These are phyloP conservation scores for Lasiodiplodia hormozganensis DNA, from an alignment of 2,329 filamentous ascomycete species.

Conservation along the genomic window DNA sequence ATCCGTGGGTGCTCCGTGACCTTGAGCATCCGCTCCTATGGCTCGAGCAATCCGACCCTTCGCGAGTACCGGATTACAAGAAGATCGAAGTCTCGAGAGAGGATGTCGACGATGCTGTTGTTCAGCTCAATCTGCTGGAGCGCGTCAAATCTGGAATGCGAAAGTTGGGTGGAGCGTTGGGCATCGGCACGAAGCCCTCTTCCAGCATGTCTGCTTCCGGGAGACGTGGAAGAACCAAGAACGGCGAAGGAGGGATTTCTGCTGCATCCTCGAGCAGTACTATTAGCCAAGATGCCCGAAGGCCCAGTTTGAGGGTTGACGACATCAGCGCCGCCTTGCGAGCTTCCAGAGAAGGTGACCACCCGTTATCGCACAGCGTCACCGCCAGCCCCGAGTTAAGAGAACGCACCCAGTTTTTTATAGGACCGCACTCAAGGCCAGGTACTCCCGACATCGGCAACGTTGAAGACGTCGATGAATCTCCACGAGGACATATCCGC, in stretches of 20 bases:
- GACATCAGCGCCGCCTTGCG: conserved; percentile 62
- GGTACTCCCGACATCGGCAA: conserved; percentile 46
- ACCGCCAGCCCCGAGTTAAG: conserved; percentile 69
- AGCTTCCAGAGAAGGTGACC: conserved; percentile 63
- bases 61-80: conserved; percentile 75
- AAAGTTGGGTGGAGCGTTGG: conserved; percentile 63
- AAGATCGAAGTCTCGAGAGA: conserved; percentile 93
- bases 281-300: conserved; percentile 62
- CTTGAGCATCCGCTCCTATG: conserved; percentile 76
- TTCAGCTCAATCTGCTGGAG: conserved; percentile 86
- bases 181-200: conserved; percentile 51
- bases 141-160: conserved; percentile 80
- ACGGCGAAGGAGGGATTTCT: conserved; percentile 60
- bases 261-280: conserved; percentile 61
- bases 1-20: conserved; percentile 86
- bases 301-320: conserved; percentile 65
- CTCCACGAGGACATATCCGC: conserved; percentile 34
- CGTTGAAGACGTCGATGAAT: conserved; percentile 37
- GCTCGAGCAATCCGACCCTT: conserved; percentile 94
- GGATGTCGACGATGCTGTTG: conserved; percentile 88
- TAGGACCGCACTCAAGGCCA: conserved; percentile 49
- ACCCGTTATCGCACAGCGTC: conserved; percentile 77
- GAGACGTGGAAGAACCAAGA: conserved; percentile 61
- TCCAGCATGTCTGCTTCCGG: conserved; percentile 47
- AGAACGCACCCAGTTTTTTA: conserved; percentile 44